A percentile compares a stretch with the other conserved stretches of the same genome.
Conservation (phyloP, 352 stramenopile genomes). For the Globisporangium takayamanum region DNA sequence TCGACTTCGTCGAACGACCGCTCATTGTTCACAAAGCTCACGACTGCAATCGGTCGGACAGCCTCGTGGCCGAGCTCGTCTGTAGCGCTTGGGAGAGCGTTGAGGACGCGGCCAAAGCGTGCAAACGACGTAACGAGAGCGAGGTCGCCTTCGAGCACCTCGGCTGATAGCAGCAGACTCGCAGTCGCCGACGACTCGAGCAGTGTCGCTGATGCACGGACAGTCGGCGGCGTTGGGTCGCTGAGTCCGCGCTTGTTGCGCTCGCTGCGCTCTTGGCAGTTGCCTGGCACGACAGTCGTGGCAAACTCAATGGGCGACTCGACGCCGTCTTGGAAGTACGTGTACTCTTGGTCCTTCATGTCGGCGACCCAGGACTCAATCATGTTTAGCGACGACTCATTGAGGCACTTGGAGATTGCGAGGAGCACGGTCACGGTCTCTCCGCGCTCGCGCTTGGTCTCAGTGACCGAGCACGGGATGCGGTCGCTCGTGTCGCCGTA, state of each 20-base stretch:
- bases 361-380: constrained; percentile 42
- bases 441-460: constrained; percentile 12
- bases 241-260: constrained; percentile 13
- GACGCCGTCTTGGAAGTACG: constrained; percentile 9
- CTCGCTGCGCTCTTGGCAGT: constrained; percentile 27
- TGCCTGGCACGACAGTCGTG: constrained; percentile 22
- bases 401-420: constrained; percentile 62
- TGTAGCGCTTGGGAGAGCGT: not conserved
- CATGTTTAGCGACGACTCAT: constrained; percentile 24
- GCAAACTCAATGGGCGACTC: constrained; percentile 6
- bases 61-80: not conserved
- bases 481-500: constrained; percentile 7
- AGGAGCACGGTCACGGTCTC: constrained; percentile 33
- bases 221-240: not conserved
- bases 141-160: constrained; percentile 6
- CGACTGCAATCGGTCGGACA: constrained; percentile 5
- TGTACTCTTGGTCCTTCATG: constrained; percentile 13
- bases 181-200: not conserved
- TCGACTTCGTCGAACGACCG: constrained; percentile 15
- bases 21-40: constrained; percentile 17
- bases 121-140: constrained; percentile 7
- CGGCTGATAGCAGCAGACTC: not conserved
- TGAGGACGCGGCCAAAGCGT: constrained; percentile 9
- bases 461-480: constrained; percentile 7
- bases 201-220: not conserved